A percentile compares a stretch with the other conserved stretches of the same genome.
Evolutionary conservation across 805 yeast species (phyloP).

Genomic region (Yamadazyma sp.): DNA sequence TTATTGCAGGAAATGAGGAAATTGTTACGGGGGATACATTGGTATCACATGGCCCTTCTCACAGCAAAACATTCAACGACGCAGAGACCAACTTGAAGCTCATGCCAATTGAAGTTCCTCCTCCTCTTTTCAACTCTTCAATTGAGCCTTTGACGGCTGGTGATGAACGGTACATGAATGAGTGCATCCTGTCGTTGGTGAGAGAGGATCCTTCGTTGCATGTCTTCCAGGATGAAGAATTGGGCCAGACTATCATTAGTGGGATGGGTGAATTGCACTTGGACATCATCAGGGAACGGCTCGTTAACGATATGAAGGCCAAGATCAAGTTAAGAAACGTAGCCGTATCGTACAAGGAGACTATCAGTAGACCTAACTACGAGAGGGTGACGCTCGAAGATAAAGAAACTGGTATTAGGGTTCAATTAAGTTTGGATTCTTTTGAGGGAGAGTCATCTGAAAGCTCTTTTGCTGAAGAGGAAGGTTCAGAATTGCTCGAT

Average conservation of each 20-base stretch:
- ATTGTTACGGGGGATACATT: constrained; percentile 91
- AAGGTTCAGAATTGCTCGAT: constrained; percentile 38
- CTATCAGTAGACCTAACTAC: constrained; percentile 30
- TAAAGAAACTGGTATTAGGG: constrained; percentile 22
- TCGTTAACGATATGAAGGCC: constrained; percentile 80
- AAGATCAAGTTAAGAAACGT: constrained; percentile 78
- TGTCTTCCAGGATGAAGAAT: constrained; percentile 72
- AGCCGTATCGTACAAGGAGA: constrained; percentile 87
- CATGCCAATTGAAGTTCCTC: constrained; percentile 81
- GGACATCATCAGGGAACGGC: constrained; percentile 80
- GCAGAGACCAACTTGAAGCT: constrained; percentile 48
- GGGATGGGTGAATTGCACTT: constrained; percentile 98
- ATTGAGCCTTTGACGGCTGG: constrained; percentile 83
- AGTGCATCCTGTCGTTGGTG: constrained; percentile 62
- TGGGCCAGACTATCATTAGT: constrained; percentile 83
- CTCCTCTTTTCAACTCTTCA: constrained; percentile 86
- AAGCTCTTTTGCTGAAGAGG: constrained; percentile 35
- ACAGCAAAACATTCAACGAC: constrained; percentile 43
- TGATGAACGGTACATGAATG: constrained; percentile 71
- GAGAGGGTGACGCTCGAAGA: constrained; percentile 19
- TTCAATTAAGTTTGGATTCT: constrained; percentile 31
- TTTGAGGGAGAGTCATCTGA: constrained; percentile 39
- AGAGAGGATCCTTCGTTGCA: constrained; percentile 89
- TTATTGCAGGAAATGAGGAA: constrained; percentile 69
- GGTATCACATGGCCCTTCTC: constrained; percentile 55